Conservation (phyloP, 176 grass and related monocot genomes). For the Aegilops sharonensis region DNA sequence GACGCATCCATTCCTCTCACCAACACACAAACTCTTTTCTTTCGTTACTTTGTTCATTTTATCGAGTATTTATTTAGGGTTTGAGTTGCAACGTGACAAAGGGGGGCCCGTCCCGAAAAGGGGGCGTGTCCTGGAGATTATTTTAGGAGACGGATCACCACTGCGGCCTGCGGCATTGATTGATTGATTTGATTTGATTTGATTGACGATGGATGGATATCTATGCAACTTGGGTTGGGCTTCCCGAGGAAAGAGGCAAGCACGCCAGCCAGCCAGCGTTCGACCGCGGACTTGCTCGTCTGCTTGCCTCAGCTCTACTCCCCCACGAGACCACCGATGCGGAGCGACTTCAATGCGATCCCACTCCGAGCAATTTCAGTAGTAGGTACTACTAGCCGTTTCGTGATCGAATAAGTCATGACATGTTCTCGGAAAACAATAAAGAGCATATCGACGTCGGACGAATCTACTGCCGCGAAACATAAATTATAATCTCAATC, state of each 20-base stretch:
- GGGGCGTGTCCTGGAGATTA: background rate
- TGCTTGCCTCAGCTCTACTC: background rate
- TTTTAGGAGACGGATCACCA: conserved; percentile 18
- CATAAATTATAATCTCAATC: background rate
- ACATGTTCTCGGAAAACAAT: background rate
- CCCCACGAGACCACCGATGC: background rate
- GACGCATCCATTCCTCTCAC: background rate
- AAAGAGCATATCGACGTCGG: too few species aligned
- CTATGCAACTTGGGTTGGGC: conserved; percentile 29
- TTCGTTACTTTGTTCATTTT: background rate
- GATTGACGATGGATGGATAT: conserved; percentile 30
- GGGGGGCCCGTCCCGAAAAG: conserved; percentile 1
- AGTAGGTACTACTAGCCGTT: too few species aligned
- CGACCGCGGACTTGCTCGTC: background rate
- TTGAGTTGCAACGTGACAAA: background rate
- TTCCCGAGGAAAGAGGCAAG: background rate
- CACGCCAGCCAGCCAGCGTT: background rate
- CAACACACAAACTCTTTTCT: background rate
- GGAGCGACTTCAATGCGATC: background rate
- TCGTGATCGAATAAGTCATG: too few species aligned
- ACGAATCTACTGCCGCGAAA: background rate
- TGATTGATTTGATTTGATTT: conserved; percentile 28
- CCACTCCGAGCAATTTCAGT: too few species aligned
- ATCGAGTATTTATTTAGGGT: background rate
- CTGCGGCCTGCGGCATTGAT: background rate